Evolutionary conservation across 169 alveolate genomes (phyloP).

Genomic region (Cyclospora cayetanensis): DNA sequence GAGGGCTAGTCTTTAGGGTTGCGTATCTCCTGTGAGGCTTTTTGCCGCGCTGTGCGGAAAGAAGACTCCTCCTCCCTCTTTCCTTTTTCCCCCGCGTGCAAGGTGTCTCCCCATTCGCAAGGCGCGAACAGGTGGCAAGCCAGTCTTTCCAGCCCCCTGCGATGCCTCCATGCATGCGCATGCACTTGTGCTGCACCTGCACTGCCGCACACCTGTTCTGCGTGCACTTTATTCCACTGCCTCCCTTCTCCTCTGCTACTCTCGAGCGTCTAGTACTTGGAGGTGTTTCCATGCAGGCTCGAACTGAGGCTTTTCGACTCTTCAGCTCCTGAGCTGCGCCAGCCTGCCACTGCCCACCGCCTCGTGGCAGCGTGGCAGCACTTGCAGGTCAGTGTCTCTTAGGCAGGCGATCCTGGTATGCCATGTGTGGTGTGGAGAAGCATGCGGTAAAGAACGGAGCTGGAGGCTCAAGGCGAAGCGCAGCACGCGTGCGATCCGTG

Average conservation of each 20-base stretch:
- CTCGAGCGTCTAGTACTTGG: neutral
- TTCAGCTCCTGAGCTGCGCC: neutral
- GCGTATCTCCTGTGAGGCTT: too few species aligned
- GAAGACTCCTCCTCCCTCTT: constrained; percentile 2
- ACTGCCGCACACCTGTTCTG: too few species aligned
- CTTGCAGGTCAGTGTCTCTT: neutral
- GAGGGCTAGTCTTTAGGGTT: too few species aligned
- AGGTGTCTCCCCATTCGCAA: too few species aligned
- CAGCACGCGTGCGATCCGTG: too few species aligned
- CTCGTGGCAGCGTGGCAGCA: neutral
- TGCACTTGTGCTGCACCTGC: neutral
- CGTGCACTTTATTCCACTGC: too few species aligned
- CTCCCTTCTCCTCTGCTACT: too few species aligned
- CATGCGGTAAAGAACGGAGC: neutral
- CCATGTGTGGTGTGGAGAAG: neutral
- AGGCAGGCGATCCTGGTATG: neutral
- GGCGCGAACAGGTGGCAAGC: neutral
- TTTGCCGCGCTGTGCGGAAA: too few species aligned
- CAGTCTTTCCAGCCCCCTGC: neutral
- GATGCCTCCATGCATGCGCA: neutral
- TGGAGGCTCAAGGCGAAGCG: too few species aligned
- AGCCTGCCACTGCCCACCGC: neutral
- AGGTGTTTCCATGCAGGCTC: neutral
- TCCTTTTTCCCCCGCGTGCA: neutral
- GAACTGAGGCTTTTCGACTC: neutral